Percentiles rank a stretch among this genome's conserved stretches.
These are phyloP conservation scores for Aspergillus neoniger DNA, from an alignment of 2,329 filamentous ascomycete species.

Conservation along the genomic window DNA sequence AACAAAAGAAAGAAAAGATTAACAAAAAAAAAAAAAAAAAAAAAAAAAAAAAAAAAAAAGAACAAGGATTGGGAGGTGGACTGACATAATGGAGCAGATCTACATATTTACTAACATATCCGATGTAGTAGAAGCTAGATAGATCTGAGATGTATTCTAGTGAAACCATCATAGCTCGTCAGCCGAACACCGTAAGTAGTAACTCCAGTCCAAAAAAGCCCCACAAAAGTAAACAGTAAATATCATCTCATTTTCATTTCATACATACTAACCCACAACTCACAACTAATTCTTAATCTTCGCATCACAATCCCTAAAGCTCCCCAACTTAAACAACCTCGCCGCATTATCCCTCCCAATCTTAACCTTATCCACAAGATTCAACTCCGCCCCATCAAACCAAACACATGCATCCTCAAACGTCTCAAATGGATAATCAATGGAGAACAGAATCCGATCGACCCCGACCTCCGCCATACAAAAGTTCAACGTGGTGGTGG, in stretches of 20 bases:
- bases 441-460: constrained; percentile 45
- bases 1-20: background rate
- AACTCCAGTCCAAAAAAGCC: background rate
- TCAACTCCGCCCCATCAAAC: constrained; percentile 46
- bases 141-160: background rate
- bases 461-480: constrained; percentile 43
- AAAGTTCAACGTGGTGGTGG: constrained; percentile 42
- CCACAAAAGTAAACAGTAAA: background rate
- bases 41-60: background rate
- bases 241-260: background rate
- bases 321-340: constrained; percentile 42
- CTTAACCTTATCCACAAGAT: constrained; percentile 39
- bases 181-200: background rate
- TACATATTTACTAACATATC: background rate
- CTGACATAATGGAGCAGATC: background rate
- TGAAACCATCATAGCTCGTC: background rate
- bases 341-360: constrained; percentile 53
- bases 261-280: background rate
- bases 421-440: constrained; percentile 46
- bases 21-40: background rate
- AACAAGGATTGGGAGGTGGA: too few relatives aligned
- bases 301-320: constrained; percentile 36
- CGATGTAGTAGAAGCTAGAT: background rate
- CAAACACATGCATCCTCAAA: constrained; percentile 47
- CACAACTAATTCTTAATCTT: constrained; percentile 6